Evolutionary conservation across 208 protist species (phyloP).

Genomic region (Zelonia costaricensis): DNA sequence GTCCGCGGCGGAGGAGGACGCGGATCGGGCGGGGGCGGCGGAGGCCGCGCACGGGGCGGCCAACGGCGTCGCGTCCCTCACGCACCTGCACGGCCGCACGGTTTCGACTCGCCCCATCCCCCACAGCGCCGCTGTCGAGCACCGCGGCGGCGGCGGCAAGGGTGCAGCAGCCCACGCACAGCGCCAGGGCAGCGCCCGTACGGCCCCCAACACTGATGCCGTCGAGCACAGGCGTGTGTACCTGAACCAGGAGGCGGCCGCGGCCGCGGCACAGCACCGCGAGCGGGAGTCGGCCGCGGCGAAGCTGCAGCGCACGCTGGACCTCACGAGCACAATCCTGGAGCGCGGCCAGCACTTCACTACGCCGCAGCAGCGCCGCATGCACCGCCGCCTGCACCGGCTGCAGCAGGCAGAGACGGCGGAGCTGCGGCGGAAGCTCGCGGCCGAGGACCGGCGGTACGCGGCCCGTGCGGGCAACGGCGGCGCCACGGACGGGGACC

Average conservation of each 20-base stretch:
- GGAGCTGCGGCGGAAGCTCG: slow-evolving; percentile 12
- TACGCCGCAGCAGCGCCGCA: slow-evolving; percentile 20
- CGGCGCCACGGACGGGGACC: slow-evolving; percentile 8
- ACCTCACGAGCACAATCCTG: slow-evolving; percentile 5
- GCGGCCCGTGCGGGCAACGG: not conserved
- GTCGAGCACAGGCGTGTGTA: slow-evolving; percentile 20
- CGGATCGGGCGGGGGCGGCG: not conserved
- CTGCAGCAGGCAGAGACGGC: slow-evolving; percentile 16
- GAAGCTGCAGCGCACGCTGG: slow-evolving; percentile 24
- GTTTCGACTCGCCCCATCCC: slow-evolving; percentile 17
- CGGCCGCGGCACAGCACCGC: slow-evolving; percentile 2
- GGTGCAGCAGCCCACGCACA: no score
- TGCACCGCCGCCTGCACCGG: slow-evolving; percentile 27
- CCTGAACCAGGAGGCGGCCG: slow-evolving; percentile 15
- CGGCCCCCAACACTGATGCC: no score
- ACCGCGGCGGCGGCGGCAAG: not conserved
- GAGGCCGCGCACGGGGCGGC: not conserved
- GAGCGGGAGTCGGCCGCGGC: slow-evolving; percentile 19
- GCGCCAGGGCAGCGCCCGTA: no score
- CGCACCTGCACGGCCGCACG: slow-evolving; percentile 20
- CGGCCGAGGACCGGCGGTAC: slow-evolving; percentile 12
- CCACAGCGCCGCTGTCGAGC: slow-evolving; percentile 5
- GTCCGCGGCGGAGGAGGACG: not conserved
- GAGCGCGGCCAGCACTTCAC: slow-evolving; percentile 22
- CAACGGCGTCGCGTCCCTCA: not conserved